Conservation (phyloP, 106 monocot species). For the Gastrodia elata region DNA sequence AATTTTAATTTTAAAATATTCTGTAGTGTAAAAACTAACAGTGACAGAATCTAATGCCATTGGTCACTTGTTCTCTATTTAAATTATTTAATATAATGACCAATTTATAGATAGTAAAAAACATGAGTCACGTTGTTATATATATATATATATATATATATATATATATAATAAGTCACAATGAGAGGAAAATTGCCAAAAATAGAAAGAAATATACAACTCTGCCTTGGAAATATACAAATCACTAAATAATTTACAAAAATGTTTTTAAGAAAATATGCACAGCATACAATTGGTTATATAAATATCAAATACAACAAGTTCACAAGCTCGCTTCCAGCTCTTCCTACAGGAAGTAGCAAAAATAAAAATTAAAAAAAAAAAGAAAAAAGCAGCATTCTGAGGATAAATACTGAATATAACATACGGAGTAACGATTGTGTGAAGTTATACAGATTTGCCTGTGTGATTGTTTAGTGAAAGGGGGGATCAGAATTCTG, state of each 20-base stretch:
- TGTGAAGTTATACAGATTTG: not conserved
- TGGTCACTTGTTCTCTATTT: too few species aligned
- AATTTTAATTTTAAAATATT: too few species aligned
- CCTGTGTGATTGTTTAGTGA: not conserved
- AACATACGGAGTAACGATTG: slow-evolving; percentile 9
- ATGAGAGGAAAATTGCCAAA: too few species aligned
- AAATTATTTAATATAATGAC: too few species aligned
- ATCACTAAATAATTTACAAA: slow-evolving; percentile 8
- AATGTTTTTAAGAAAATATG: slow-evolving; percentile 12
- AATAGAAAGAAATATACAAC: not conserved
- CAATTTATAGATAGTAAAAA: too few species aligned
- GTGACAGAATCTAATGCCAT: too few species aligned
- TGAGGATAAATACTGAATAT: not conserved
- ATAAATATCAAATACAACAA: slow-evolving; percentile 13
- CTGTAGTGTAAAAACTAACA: too few species aligned
- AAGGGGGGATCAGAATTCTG: slow-evolving; percentile 56
- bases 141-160: too few species aligned
- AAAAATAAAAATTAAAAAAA: slow-evolving; percentile 6
- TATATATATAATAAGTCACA: too few species aligned
- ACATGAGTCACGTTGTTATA: too few species aligned
- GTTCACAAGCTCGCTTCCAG: slow-evolving; percentile 11
- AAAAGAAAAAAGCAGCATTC: not conserved
- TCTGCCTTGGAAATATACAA: not conserved
- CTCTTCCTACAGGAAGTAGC: not conserved
- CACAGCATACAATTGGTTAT: slow-evolving; percentile 9